These are phyloP conservation scores for Ophiostoma ips DNA, from an alignment of 2,329 filamentous ascomycete species.

Conservation along the genomic window DNA sequence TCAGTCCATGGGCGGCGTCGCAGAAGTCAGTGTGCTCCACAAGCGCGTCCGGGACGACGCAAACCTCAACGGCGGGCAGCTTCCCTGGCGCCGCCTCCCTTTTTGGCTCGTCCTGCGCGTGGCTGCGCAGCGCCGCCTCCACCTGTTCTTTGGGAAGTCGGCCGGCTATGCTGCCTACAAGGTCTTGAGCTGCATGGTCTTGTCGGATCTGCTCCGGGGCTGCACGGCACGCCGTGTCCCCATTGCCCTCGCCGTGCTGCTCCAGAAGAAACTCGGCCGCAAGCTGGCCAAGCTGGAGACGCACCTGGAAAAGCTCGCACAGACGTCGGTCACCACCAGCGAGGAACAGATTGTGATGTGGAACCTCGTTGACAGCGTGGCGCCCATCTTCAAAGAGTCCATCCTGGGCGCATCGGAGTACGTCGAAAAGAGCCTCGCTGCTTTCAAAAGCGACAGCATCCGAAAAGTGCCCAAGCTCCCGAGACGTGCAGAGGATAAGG, in stretches of 20 bases:
- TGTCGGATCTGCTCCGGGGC: constrained; percentile 34
- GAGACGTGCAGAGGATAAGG: constrained; percentile 18
- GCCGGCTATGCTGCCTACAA: constrained; percentile 41
- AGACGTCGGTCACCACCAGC: neutral
- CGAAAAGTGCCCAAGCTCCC: constrained; percentile 30
- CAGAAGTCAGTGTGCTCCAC: constrained; percentile 25
- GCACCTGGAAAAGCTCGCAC: neutral
- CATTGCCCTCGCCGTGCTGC: constrained; percentile 23
- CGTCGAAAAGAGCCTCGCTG: constrained; percentile 25
- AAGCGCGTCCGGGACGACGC: constrained; percentile 55
- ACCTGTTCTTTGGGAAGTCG: constrained; percentile 23
- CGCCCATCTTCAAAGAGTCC: neutral
- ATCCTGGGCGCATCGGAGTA: constrained; percentile 15
- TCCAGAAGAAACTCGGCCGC: constrained; percentile 37
- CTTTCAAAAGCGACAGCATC: constrained; percentile 23
- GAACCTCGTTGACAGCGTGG: neutral
- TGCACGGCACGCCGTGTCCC: constrained; percentile 9
- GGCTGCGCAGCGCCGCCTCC: constrained; percentile 37
- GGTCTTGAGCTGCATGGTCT: constrained; percentile 34
- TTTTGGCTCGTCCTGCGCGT: constrained; percentile 51
- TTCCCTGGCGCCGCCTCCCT: constrained; percentile 48
- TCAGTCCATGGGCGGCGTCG: constrained; percentile 33
- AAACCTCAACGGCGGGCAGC: constrained; percentile 28
- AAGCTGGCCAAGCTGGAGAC: constrained; percentile 43
- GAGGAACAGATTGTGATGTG: constrained; percentile 18